Evolutionary conservation across 352 stramenopile species (phyloP), one percentile per base, ranked within the genome.

Genomic region (Phytophthora pluvialis): DNA sequence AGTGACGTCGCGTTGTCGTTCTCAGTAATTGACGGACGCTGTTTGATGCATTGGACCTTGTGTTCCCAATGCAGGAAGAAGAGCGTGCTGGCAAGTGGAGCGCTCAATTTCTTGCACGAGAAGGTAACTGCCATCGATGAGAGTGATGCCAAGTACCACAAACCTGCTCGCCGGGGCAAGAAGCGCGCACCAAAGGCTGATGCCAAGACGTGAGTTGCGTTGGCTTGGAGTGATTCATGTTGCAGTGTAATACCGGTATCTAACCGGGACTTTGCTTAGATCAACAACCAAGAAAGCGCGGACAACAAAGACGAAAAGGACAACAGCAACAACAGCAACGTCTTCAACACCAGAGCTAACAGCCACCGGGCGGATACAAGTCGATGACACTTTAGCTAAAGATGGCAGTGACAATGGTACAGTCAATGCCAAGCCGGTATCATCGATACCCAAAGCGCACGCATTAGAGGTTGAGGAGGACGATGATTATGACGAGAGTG

Each of bases 401-500:
- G 35, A 47, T 40, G 39, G 25, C 33, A 36, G 11, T 35, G 18
- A 10, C 12, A 3, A 28, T 13, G 46, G 5, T n/a, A 13, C 32
- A 18, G 53, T 31, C 15, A 55, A 44, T 13, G 10, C 7, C 32
- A 70, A 65, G 21, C 5, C 35, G 52, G 15, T 38, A 48, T 13
- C 33, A 38, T 36, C 25, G n/a, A 52, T 39, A 44, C 16, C 38
- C 3, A 60, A 47, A 56, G 26, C n/a, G 12, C 38, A 52, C 11
- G 42, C 47, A 31, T 39, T 82, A 42, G 42, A 67, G 12, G 82
- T 93, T 45, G 73, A 86, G 26, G 81, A 93, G 45, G 84, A 93
- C 53, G 81, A 89, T 26, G 60, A 90, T 58, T 91, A 93, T 47
- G 84, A 93, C 43, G 82, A 86, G 49, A 93, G 84, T 51, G 84